Evolutionary conservation across 192 early-diverging fungal species (phyloP).

Genomic region (Spinellus fusiger): DNA sequence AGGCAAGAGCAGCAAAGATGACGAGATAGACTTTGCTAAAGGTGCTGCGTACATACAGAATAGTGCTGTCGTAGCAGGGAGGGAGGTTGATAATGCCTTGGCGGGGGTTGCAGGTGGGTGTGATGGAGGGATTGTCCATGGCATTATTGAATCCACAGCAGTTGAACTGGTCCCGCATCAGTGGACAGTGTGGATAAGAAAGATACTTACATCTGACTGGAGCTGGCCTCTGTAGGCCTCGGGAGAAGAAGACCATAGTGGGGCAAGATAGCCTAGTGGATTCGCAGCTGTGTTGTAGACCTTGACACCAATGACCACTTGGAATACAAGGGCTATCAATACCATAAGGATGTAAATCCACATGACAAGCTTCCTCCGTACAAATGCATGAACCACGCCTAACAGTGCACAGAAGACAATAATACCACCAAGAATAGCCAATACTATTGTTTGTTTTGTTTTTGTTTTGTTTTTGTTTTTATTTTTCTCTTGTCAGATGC

Average conservation of each 20-base stretch:
- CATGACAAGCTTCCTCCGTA: conserved; percentile 4
- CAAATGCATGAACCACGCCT: conserved; percentile 12
- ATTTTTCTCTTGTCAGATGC: not conserved
- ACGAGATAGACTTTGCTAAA: conserved; percentile 24
- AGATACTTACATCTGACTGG: conserved; percentile 14
- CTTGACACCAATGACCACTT: conserved; percentile 19
- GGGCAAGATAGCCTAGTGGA: conserved; percentile 6
- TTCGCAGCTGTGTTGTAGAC: conserved; percentile 22
- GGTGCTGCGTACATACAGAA: conserved; percentile 1
- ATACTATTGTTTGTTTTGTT: conserved; percentile 5
- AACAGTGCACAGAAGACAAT: conserved; percentile 15
- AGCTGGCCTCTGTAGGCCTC: conserved; percentile 4
- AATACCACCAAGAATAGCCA: conserved; percentile 15
- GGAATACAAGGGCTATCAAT: conserved; percentile 9
- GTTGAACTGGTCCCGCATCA: conserved; percentile 6
- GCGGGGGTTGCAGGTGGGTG: conserved; percentile 4
- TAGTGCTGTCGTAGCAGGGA: conserved; percentile 1
- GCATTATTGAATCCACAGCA: conserved; percentile 22
- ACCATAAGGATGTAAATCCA: conserved; percentile 15
- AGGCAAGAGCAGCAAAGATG: conserved; percentile 18
- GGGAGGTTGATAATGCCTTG: not conserved
- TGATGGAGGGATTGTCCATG: conserved; percentile 13
- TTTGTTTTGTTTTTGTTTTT: not conserved
- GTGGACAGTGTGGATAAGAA: not conserved
- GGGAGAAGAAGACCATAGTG: conserved; percentile 13